A percentile compares a stretch with the other conserved stretches of the same genome.
These are phyloP conservation scores for Pyrus pyrifolia DNA, from an alignment of 306 rosid species.

Conservation along the genomic window DNA sequence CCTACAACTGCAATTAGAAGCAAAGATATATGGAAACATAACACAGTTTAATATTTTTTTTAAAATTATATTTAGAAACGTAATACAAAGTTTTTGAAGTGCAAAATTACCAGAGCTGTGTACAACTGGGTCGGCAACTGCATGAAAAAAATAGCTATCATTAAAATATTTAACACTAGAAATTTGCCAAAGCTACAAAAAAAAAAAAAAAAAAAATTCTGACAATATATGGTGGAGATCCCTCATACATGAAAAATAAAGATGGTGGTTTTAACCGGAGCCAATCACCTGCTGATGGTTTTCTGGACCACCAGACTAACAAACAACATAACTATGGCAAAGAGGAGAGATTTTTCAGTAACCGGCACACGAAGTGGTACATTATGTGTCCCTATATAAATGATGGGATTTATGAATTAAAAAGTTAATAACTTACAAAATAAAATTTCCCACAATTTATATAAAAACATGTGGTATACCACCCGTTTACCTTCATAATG, in stretches of 20 bases:
- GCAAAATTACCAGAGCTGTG: slow-evolving; percentile 75
- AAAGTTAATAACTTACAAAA: too few species aligned
- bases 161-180: not conserved
- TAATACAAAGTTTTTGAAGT: not conserved
- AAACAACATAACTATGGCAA: not conserved
- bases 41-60: too few species aligned
- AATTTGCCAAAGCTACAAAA: not conserved
- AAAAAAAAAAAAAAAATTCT: not conserved
- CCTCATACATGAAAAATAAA: not conserved
- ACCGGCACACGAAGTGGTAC: too few species aligned
- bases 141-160: slow-evolving; percentile 7
- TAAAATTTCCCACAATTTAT: too few species aligned
- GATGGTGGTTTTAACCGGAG: not conserved
- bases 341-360: too few species aligned
- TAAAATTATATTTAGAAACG: not conserved
- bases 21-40: not conserved
- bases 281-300: slow-evolving; percentile 14
- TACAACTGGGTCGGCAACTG: slow-evolving; percentile 94
- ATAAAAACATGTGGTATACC: too few species aligned
- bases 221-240: not conserved
- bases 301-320: slow-evolving; percentile 25
- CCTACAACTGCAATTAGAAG: not conserved
- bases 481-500: too few species aligned
- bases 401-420: too few species aligned
- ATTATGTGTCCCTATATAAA: too few species aligned